Conservation (phyloP, 2,329 filamentous ascomycete species). For the Aspergillus texensis region DNA sequence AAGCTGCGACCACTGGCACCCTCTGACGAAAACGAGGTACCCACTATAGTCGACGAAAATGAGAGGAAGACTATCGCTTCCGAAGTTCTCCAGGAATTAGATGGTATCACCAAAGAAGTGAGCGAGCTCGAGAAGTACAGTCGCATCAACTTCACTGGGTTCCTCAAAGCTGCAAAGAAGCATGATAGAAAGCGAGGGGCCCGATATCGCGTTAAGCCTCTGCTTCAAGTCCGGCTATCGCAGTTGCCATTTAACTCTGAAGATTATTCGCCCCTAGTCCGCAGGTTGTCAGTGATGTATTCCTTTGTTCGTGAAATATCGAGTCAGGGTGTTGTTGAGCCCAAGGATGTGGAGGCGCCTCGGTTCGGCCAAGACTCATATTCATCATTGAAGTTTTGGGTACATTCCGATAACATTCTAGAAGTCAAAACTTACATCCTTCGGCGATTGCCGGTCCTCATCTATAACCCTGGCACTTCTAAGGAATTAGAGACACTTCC, state of each 20-base stretch:
- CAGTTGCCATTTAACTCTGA: constrained; percentile 93
- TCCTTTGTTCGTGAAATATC: constrained; percentile 87
- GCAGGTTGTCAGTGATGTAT: constrained; percentile 90
- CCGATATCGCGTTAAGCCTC: constrained; percentile 83
- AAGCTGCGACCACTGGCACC: constrained; percentile 62
- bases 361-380: constrained; percentile 67
- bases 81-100: constrained; percentile 77
- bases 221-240: constrained; percentile 88
- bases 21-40: constrained; percentile 36
- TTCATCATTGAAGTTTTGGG: constrained; percentile 93
- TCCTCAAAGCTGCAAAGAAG: constrained; percentile 98
- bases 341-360: constrained; percentile 50
- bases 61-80: constrained; percentile 58
- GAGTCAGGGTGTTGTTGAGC: constrained; percentile 52
- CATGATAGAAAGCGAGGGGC: constrained; percentile 91
- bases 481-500: constrained; percentile 79
- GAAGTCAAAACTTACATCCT: constrained; percentile 97
- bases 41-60: constrained; percentile 44
- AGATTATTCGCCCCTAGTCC: constrained; percentile 86
- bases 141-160: constrained; percentile 94
- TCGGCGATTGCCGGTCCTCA: constrained; percentile 82
- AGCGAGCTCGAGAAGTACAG: constrained; percentile 94
- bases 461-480: constrained; percentile 85
- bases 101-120: constrained; percentile 84
- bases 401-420: constrained; percentile 90